Evolutionary conservation across 805 yeast genomes (phyloP).

Genomic region (Candida silvatica): DNA sequence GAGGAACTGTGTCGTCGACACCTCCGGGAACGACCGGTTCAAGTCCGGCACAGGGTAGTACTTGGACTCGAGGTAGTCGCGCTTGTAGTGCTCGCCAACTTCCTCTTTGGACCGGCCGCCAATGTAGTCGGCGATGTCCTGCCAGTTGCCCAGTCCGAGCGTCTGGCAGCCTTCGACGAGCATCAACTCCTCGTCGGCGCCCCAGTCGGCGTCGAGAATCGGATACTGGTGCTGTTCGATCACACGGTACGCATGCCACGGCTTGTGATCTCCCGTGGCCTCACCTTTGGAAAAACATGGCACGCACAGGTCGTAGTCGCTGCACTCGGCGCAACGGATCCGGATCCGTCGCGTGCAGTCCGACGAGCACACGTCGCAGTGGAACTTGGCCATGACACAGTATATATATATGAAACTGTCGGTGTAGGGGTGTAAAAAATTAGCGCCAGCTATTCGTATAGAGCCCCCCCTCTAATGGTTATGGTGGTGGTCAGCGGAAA

Average conservation of each 20-base stretch:
- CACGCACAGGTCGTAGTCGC: slow-evolving; percentile 94
- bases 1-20: slow-evolving; percentile 63
- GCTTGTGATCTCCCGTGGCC: slow-evolving; percentile 77
- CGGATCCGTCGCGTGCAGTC: slow-evolving; percentile 92
- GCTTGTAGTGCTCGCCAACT: slow-evolving; percentile 74
- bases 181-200: slow-evolving; percentile 93
- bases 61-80: slow-evolving; percentile 57
- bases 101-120: slow-evolving; percentile 91
- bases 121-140: slow-evolving; percentile 92
- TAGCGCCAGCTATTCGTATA: too few species aligned
- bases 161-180: slow-evolving; percentile 89
- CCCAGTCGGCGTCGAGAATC: slow-evolving; percentile 86
- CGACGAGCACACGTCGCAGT: slow-evolving; percentile 94
- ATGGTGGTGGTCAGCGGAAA: too few species aligned
- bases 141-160: slow-evolving; percentile 94
- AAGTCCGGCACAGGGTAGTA: slow-evolving; percentile 88
- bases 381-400: slow-evolving; percentile 44
- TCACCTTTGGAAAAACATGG: slow-evolving; percentile 90
- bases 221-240: slow-evolving; percentile 95
- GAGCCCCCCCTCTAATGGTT: too few species aligned
- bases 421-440: slow-evolving; percentile 2
- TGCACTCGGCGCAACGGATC: slow-evolving; percentile 84
- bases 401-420: slow-evolving; percentile 1
- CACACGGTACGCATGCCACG: slow-evolving; percentile 87
- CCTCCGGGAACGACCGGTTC: slow-evolving; percentile 54